phyloP scores from a whole-genome alignment of 768 basidiomycete genomes.

The Phaeolepiota aurea region DNA sequence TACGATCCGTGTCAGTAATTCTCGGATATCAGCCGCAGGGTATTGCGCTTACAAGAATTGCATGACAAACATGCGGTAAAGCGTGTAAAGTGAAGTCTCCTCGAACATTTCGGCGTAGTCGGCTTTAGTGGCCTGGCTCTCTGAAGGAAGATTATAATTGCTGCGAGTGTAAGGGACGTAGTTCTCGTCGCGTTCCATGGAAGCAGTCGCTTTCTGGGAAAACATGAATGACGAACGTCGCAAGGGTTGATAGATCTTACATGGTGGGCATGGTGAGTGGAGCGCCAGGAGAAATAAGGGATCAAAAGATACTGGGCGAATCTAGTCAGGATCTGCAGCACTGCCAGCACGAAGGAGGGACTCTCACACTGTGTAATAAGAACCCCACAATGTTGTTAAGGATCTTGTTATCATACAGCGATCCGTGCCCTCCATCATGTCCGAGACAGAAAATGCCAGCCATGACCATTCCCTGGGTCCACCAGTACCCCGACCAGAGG shows the following conservation, averaged over 20 bases:
- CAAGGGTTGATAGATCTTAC: slow-evolving; percentile 17
- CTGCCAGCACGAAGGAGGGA: not conserved
- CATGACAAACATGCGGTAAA: slow-evolving; percentile 11
- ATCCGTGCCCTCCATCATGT: slow-evolving; percentile 39
- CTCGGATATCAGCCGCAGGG: not conserved
- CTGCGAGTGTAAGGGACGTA: slow-evolving; percentile 46
- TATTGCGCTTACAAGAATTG: not conserved
- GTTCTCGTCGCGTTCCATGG: slow-evolving; percentile 76
- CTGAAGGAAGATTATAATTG: slow-evolving; percentile 30
- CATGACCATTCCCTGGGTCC: slow-evolving; percentile 41
- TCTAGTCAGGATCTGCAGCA: not conserved
- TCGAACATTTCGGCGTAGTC: slow-evolving; percentile 45
- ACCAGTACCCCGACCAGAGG: slow-evolving; percentile 42
- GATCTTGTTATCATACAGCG: slow-evolving; percentile 25
- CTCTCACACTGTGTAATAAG: slow-evolving; percentile 30
- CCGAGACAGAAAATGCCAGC: slow-evolving; percentile 46
- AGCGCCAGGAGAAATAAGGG: slow-evolving; percentile 60
- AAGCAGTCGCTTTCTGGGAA: slow-evolving; percentile 50
- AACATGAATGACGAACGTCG: not conserved
- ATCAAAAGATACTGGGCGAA: slow-evolving; percentile 36
- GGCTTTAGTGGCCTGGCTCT: slow-evolving; percentile 23
- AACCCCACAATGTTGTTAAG: slow-evolving; percentile 42
- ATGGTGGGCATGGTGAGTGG: slow-evolving; percentile 66
- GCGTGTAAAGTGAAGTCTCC: slow-evolving; percentile 41
- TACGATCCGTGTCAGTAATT: not conserved